Base-by-base conservation (phyloP, 2,329 filamentous ascomycete genomes). In the Trichophyton benhamiae region DNA sequence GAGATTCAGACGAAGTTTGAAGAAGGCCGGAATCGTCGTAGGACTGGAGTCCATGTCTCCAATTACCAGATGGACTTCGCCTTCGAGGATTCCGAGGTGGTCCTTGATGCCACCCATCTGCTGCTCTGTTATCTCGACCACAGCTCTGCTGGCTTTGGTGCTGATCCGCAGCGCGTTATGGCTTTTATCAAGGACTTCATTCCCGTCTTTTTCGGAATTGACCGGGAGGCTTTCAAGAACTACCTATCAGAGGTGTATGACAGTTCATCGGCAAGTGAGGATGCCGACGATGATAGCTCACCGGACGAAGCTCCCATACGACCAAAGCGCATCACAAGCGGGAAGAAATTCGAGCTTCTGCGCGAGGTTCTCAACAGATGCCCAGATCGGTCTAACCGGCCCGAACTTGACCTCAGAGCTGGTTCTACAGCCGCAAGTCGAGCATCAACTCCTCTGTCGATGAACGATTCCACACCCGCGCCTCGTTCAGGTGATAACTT, bases 1-100 rank as follows among this genome's bases (percentile, higher is more conserved):
- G 87, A 94, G 63, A 91, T 97, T 71, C 91, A 94, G 74, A 91
- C 89, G 58, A 95, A 91, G 72, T 88, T 92, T 67, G 91, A 97
- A 72, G 91, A 96, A 74, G 88, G 92, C 71, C 86, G 88, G 69
- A 88, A 88, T 59, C 79, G 86, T 67, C 83, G 86, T 64, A 82
- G 81, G 65, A 80, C 84, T 57, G 78, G 80, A 57, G 73, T 84
- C 66, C 83, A 82, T 63, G 79, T 83, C 4, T 80, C 83, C 15
- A 83, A 82, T 55, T 83, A 87, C 70, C 92, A 96, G 72, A 88
- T 90, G 71, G 79, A 84, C 52, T 92, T 87, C 76, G 79, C 81
- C 17, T 90, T 96, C 68, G 77, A 81, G 33, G 88, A 91, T 68
- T 82, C 84, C 65, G 84, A 85, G 57, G 83, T 90, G 11, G 76